Evolutionary conservation across 306 rosid species (phyloP).

Genomic region (Hylodesmum podocarpum): DNA sequence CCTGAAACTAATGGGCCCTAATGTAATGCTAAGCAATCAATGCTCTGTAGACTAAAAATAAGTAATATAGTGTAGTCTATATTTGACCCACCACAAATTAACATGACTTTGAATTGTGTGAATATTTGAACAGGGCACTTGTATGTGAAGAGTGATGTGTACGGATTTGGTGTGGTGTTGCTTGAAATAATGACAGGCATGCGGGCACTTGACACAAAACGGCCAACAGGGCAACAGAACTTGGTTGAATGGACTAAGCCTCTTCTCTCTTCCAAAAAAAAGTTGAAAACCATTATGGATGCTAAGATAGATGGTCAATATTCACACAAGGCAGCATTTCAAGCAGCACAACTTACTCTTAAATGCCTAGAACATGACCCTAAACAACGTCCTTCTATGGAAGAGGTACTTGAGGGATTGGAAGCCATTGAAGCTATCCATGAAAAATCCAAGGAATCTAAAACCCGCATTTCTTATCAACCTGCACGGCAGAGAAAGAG

Average conservation of each 20-base stretch:
- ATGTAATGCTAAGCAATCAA: too few relatives aligned
- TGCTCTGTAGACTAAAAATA: neutral
- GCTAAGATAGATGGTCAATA: conserved; percentile 66
- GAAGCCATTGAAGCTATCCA: conserved; percentile 51
- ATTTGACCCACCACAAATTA: neutral
- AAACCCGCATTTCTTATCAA: neutral
- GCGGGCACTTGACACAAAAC: conserved; percentile 49
- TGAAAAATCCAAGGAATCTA: conserved; percentile 42
- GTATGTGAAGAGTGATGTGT: conserved; percentile 88
- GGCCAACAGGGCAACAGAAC: conserved; percentile 56
- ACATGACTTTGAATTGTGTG: neutral
- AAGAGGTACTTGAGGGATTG: conserved; percentile 59
- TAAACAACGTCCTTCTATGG: conserved; percentile 76
- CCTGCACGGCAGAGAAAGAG: conserved; percentile 14
- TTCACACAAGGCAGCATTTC: conserved; percentile 55
- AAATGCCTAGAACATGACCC: conserved; percentile 66
- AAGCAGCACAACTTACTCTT: conserved; percentile 53
- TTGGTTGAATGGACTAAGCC: conserved; percentile 76
- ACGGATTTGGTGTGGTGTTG: conserved; percentile 81
- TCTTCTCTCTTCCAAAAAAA: conserved; percentile 41
- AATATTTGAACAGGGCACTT: conserved; percentile 67
- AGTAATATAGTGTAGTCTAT: neutral
- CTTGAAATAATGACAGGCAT: conserved; percentile 71
- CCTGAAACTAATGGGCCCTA: too few relatives aligned
- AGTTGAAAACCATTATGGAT: conserved; percentile 67